Conservation (phyloP, 305 asterid species). For the Fraxinus albicans region DNA sequence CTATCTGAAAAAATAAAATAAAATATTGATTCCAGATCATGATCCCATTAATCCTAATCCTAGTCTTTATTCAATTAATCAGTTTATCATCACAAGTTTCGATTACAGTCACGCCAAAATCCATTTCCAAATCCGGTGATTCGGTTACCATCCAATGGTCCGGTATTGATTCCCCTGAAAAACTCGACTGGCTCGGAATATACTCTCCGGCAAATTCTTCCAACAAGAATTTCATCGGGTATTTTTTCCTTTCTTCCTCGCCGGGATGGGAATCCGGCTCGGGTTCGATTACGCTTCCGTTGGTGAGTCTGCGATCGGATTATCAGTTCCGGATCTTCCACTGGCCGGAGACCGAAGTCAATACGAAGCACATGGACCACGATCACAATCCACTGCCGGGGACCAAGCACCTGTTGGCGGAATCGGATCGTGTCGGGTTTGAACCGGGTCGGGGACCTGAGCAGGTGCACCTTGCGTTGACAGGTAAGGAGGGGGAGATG, state of each 20-base stretch:
- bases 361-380: constrained; percentile 62
- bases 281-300: constrained; percentile 68
- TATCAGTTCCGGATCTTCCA: constrained; percentile 86
- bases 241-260: constrained; percentile 63
- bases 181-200: constrained; percentile 39
- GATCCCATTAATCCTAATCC: neutral
- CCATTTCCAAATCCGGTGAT: constrained; percentile 23
- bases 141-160: constrained; percentile 26
- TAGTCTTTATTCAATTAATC: neutral
- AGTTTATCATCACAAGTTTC: constrained; percentile 11
- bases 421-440: constrained; percentile 53
- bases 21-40: neutral
- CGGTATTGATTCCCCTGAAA: constrained; percentile 26
- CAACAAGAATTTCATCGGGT: constrained; percentile 60
- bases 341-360: constrained; percentile 64
- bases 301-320: constrained; percentile 64
- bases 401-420: constrained; percentile 66
- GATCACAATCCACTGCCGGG: constrained; percentile 87
- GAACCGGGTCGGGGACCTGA: constrained; percentile 72
- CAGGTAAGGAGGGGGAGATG: constrained; percentile 82
- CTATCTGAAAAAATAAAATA: neutral
- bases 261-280: constrained; percentile 82
- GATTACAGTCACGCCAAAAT: constrained; percentile 16
- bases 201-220: constrained; percentile 35
- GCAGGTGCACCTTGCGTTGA: constrained; percentile 81